These are phyloP conservation scores for Coprinellus micaceus DNA, from an alignment of 768 basidiomycete genomes.

Conservation along the genomic window DNA sequence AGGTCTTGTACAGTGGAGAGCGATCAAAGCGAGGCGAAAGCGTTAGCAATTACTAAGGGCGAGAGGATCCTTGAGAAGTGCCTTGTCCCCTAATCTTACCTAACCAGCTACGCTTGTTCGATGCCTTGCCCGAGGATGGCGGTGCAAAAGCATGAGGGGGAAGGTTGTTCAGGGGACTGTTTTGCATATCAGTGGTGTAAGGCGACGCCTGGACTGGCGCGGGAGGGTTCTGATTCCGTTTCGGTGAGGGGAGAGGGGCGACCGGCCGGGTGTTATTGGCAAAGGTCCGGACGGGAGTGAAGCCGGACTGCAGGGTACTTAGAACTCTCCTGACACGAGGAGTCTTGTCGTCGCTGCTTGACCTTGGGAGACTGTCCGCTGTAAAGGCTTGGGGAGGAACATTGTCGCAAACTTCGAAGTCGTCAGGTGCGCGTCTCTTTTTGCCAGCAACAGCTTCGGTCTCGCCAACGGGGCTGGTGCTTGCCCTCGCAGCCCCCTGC, in stretches of 20 bases:
- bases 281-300: conserved; percentile 65
- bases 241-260: conserved; percentile 46
- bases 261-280: conserved; percentile 34
- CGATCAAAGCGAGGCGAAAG: not conserved
- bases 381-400: conserved; percentile 67
- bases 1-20: not conserved
- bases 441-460: conserved; percentile 50
- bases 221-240: conserved; percentile 26
- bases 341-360: conserved; percentile 41
- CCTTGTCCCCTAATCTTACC: conserved; percentile 58
- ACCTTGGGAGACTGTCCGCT: conserved; percentile 45
- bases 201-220: conserved; percentile 31
- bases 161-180: conserved; percentile 46
- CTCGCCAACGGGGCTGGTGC: conserved; percentile 1
- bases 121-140: conserved; percentile 36
- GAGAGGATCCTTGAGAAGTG: conserved; percentile 1
- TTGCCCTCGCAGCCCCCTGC: not conserved
- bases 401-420: conserved; percentile 56
- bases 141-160: conserved; percentile 18
- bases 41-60: not conserved
- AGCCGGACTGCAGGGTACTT: conserved; percentile 59
- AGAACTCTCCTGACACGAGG: conserved; percentile 62
- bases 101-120: conserved; percentile 61
- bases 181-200: conserved; percentile 58
- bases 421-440: conserved; percentile 75